These are phyloP conservation scores for Trichoderma atroviride DNA, from an alignment of 2,329 filamentous ascomycete species.

Conservation along the genomic window DNA sequence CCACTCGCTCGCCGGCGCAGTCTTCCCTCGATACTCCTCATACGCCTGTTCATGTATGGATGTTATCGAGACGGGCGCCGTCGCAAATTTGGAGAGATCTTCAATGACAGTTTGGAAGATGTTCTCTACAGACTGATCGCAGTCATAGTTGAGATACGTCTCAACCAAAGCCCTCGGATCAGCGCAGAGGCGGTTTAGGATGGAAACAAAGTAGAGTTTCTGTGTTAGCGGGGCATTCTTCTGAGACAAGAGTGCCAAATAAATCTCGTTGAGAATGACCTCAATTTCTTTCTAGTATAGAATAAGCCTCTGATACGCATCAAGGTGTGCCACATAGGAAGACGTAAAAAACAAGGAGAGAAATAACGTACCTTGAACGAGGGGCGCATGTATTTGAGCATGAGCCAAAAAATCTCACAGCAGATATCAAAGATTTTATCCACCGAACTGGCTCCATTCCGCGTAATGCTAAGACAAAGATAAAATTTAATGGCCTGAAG, in stretches of 20 bases:
- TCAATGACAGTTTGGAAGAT: constrained; percentile 96
- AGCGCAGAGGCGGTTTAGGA: constrained; percentile 79
- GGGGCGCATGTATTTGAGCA: constrained; percentile 89
- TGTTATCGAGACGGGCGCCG: constrained; percentile 73
- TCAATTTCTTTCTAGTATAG: constrained; percentile 82
- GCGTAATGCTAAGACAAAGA: constrained; percentile 88
- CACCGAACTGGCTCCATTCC: constrained; percentile 92
- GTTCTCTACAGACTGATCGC: constrained; percentile 92
- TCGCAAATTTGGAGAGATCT: constrained; percentile 86
- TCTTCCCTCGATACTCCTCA: constrained; percentile 72
- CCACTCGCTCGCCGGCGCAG: constrained; percentile 71
- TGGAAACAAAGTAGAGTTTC: constrained; percentile 86
- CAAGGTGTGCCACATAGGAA: background rate
- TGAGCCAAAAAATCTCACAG: constrained; percentile 97
- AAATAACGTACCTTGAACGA: constrained; percentile 76
- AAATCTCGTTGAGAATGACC: constrained; percentile 97
- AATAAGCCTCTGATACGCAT: constrained; percentile 33
- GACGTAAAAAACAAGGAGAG: background rate
- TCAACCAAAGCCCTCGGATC: constrained; percentile 91
- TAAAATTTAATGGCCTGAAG: constrained; percentile 97
- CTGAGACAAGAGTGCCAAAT: constrained; percentile 87
- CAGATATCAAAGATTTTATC: constrained; percentile 92
- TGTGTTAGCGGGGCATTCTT: constrained; percentile 84
- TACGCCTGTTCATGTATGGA: constrained; percentile 81
- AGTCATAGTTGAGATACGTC: constrained; percentile 97